phyloP scores from a whole-genome alignment of 108 stramenopile species.

The Mayamaea pseudoterrestris region DNA sequence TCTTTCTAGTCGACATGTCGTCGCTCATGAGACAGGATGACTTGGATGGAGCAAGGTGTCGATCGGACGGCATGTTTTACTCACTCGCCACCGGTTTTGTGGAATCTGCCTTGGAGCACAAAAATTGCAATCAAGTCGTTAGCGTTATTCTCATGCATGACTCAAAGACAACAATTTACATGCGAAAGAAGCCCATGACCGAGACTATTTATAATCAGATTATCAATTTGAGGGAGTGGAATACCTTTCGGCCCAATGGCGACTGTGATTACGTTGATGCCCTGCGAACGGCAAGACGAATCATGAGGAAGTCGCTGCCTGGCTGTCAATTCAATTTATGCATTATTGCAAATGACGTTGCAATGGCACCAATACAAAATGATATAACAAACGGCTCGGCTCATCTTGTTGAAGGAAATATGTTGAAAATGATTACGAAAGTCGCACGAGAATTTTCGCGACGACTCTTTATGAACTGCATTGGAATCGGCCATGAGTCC shows the following conservation, averaged over 20 bases:
- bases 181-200: conserved; percentile 14
- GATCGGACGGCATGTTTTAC: conserved; percentile 38
- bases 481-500: no score
- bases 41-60: conserved; percentile 26
- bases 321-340: no score
- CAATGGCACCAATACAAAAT: no score
- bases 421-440: no score
- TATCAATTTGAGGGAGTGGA: conserved; percentile 23
- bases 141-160: conserved; percentile 22
- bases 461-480: no score
- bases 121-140: conserved; percentile 13
- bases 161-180: conserved; percentile 13
- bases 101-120: not conserved
- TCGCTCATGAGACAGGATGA: conserved; percentile 30
- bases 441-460: no score
- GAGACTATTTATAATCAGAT: conserved; percentile 27
- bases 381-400: no score
- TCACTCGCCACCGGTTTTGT: conserved; percentile 30
- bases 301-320: conserved; percentile 9
- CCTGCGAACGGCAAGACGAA: conserved; percentile 10
- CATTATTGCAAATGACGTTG: no score
- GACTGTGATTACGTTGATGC: conserved; percentile 25
- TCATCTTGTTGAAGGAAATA: no score
- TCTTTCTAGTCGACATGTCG: conserved; percentile 37
- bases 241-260: conserved; percentile 11